These are phyloP conservation scores for Dryas integrifolia DNA, from an alignment of 331 rosid species.

Conservation along the genomic window DNA sequence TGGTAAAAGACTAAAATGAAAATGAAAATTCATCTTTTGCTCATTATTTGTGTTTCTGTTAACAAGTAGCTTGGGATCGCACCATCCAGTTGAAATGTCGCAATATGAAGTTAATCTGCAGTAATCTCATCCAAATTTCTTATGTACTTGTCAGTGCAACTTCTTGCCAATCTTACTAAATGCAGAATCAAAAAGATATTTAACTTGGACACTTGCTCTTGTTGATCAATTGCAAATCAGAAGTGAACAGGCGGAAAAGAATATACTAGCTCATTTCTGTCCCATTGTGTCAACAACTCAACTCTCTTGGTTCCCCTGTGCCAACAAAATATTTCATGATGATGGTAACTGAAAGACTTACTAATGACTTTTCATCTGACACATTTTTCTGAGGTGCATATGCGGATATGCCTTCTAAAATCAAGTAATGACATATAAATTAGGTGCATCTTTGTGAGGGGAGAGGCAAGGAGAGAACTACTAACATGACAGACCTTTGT, in stretches of 20 bases:
- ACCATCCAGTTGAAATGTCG: neutral
- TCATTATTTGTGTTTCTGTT: neutral
- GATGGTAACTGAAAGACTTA: neutral
- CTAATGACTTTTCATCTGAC: neutral
- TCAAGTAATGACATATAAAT: neutral
- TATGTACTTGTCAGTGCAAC: neutral
- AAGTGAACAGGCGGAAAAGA: neutral
- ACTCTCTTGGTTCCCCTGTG: neutral
- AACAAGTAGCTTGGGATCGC: conserved; percentile 7
- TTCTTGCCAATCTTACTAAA: neutral
- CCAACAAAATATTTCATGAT: neutral
- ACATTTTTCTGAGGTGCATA: neutral
- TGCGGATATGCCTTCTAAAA: neutral
- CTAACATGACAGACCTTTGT: neutral
- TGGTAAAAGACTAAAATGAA: neutral
- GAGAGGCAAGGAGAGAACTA: neutral
- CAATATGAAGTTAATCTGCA: neutral
- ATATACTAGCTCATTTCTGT: neutral
- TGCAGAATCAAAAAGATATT: neutral
- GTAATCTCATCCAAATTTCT: neutral
- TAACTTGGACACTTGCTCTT: neutral
- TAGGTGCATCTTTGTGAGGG: neutral
- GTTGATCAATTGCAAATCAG: neutral
- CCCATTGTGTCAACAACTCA: neutral
- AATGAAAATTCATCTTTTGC: neutral